These are phyloP conservation scores for Lotus japonicus DNA, from an alignment of 306 rosid genomes.

Conservation along the genomic window DNA sequence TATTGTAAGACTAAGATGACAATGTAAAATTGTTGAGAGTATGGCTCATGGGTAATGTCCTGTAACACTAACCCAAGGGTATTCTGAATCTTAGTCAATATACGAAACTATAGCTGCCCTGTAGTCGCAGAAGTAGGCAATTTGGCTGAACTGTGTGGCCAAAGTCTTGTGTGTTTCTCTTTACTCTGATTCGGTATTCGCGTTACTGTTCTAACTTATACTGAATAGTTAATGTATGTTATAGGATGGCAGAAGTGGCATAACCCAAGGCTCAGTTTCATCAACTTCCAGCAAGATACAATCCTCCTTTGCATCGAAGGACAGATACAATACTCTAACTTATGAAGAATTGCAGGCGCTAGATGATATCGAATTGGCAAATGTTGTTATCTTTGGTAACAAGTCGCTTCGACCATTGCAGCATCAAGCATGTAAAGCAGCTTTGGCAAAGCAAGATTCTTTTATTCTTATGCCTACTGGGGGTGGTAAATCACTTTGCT, in stretches of 20 bases:
- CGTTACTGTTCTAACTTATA: neutral
- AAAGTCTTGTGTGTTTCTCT: no score
- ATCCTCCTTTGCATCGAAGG: constrained; percentile 25
- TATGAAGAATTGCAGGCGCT: constrained; percentile 60
- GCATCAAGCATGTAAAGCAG: constrained; percentile 77
- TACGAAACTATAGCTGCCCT: no score
- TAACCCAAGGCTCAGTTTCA: constrained; percentile 44
- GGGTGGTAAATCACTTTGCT: constrained; percentile 96
- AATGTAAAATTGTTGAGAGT: no score
- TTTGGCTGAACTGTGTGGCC: no score
- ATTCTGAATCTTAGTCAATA: no score
- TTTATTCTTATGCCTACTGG: constrained; percentile 98
- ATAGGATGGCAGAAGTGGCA: constrained; percentile 61
- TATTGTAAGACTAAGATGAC: no score
- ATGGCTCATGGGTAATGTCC: no score
- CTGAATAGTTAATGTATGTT: constrained; percentile 26
- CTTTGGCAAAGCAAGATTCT: constrained; percentile 72
- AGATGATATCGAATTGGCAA: constrained; percentile 88
- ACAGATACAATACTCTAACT: constrained; percentile 39
- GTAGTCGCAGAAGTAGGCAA: no score
- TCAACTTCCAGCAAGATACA: constrained; percentile 35
- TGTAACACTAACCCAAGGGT: no score
- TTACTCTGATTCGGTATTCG: no score
- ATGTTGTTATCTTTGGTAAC: constrained; percentile 85
- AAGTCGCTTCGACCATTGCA: constrained; percentile 79